Percentiles rank a stretch among this genome's conserved stretches.
Evolutionary conservation across 768 basidiomycete genomes (phyloP).

Genomic region (Lactifluus hygrophoroides): DNA sequence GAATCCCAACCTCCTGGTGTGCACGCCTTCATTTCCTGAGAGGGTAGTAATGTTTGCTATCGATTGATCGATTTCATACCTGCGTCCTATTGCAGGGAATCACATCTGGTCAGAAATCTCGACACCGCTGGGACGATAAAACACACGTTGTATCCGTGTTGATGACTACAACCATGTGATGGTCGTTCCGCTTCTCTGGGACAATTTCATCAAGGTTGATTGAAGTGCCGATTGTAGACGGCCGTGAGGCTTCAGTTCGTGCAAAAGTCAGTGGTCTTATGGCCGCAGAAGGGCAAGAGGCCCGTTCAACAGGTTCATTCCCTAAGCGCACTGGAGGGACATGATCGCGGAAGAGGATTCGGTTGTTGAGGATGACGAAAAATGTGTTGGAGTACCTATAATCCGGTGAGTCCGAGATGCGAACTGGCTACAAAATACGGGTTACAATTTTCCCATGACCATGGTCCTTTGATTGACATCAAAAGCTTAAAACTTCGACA

Average conservation of each 20-base stretch:
- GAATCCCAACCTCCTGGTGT: too few species aligned
- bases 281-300: neutral
- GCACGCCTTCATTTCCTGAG: too few species aligned
- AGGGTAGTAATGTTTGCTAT: too few species aligned
- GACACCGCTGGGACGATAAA: too few species aligned
- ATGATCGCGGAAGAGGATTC: neutral
- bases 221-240: neutral
- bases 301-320: neutral
- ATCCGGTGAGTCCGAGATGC: neutral
- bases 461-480: conserved; percentile 11
- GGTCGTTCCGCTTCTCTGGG: too few species aligned
- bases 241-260: neutral
- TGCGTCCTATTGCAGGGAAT: too few species aligned
- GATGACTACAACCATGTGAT: too few species aligned
- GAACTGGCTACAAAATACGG: neutral
- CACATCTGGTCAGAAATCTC: too few species aligned
- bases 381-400: conserved; percentile 4
- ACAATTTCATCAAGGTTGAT: too few species aligned
- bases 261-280: neutral
- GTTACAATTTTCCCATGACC: conserved; percentile 19
- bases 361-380: neutral
- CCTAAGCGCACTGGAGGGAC: neutral
- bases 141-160: too few species aligned
- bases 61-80: too few species aligned
- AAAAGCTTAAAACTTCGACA: neutral